Evolutionary conservation across 257 asterid genomes (phyloP), one percentile per base, ranked within the genome.

Genomic region (Primulina tabacum): DNA sequence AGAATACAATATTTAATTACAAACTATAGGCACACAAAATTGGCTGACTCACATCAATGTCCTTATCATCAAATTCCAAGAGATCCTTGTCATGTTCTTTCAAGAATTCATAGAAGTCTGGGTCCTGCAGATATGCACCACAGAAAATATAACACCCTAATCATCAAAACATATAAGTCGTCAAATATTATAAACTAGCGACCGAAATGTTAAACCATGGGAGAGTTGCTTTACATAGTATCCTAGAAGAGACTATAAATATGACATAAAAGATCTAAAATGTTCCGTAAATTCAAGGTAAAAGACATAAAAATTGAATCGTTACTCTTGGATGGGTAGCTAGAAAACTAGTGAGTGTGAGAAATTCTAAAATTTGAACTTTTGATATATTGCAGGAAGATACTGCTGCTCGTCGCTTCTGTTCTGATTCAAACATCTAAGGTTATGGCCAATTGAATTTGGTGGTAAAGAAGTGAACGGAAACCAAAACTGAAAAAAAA

Each of bases 91-190:
- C 93, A 61, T 87, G 87, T 81, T 89, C 96, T 79, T 91, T 80
- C 85, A 94, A 85, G 83, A 80, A 91, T 75, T 89, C 90, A 71
- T 81, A 91, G 72, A 91, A 94, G 81, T 89, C 99, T 0, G 97
- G 97, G 67, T 94, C 95, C 97, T 91, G 88, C 76, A 84, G 20
- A 75, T 28, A 64, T 17, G 21, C 55, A 50, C 57, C 57, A 50
- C 21, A 50, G 20, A 16, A 14, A 43, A 16, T 50, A 50, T 17
- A 50, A 50, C 21, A 50, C 21, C 57, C 64, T 40, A 60, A 70
- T 30, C 6, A 64, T 71, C 75, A 67, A 60, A 37, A 28, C 68
- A 50, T 58, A 34, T n/a, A 66, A 40, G 4, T 40, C 52, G 2
- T 8, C 52, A 14, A 61, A 70, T 29, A 30, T 55, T 60, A 37